Evolutionary conservation across 2,329 filamentous ascomycete genomes (phyloP).

Genomic region (Colletotrichum orbiculare): DNA sequence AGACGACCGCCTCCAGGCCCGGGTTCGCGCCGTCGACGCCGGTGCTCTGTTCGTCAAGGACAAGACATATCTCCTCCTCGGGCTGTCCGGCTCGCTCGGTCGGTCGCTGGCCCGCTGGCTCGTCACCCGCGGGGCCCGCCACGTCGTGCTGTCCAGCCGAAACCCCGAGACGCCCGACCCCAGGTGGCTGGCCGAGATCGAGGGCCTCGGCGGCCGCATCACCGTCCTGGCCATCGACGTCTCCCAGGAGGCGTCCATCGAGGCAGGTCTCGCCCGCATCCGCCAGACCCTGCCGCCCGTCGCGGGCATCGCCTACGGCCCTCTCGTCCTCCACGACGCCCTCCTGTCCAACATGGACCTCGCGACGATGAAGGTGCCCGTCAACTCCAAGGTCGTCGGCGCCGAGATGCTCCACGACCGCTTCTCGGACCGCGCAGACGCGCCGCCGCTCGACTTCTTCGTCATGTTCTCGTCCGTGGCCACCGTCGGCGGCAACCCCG

Average conservation of each 20-base stretch:
- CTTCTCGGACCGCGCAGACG: conserved; percentile 36
- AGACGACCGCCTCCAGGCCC: background rate
- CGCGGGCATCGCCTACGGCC: conserved; percentile 54
- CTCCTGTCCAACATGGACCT: conserved; percentile 44
- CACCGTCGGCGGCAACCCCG: conserved; percentile 39
- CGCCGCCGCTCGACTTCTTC: conserved; percentile 43
- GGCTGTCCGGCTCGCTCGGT: conserved; percentile 46
- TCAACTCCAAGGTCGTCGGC: conserved; percentile 50
- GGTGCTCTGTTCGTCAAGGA: conserved; percentile 33
- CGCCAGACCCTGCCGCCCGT: conserved; percentile 45
- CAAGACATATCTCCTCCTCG: conserved; percentile 47
- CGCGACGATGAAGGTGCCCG: conserved; percentile 39
- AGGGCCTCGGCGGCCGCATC: conserved; percentile 10
- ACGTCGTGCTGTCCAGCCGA: conserved; percentile 50
- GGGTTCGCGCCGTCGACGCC: conserved; percentile 13
- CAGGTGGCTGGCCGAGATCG: conserved; percentile 22
- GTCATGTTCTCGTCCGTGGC: conserved; percentile 41
- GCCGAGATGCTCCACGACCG: conserved; percentile 44
- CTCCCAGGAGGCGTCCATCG: conserved; percentile 34
- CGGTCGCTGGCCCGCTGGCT: conserved; percentile 50
- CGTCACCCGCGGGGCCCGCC: conserved; percentile 45
- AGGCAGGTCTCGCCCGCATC: conserved; percentile 33
- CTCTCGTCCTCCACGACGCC: conserved; percentile 55
- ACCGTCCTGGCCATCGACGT: conserved; percentile 31
- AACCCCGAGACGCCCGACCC: conserved; percentile 40